Evolutionary conservation across 2,329 filamentous ascomycete species (phyloP).

Genomic region (Didymella exigua): DNA sequence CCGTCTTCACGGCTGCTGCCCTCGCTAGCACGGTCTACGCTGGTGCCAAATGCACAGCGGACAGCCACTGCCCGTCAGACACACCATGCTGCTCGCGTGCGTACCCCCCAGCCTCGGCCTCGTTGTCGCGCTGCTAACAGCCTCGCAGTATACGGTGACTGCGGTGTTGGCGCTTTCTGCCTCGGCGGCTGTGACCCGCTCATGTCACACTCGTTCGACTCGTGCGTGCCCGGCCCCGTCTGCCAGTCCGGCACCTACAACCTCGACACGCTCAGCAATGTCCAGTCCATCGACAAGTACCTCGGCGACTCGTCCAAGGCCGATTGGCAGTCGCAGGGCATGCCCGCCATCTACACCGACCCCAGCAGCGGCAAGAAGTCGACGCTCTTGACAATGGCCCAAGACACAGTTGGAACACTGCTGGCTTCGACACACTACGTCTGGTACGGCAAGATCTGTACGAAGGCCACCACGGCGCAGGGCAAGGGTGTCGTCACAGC

Average conservation of each 20-base stretch:
- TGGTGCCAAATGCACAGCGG: slow-evolving; percentile 50
- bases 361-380: slow-evolving; percentile 38
- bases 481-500: slow-evolving; percentile 92
- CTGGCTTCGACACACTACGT: slow-evolving; percentile 85
- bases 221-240: slow-evolving; percentile 82
- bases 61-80: slow-evolving; percentile 69
- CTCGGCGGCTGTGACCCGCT: slow-evolving; percentile 92
- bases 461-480: slow-evolving; percentile 80
- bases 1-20: slow-evolving; percentile 37
- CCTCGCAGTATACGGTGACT: slow-evolving; percentile 80
- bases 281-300: slow-evolving; percentile 77
- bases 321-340: slow-evolving; percentile 90
- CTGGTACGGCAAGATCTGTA: slow-evolving; percentile 95
- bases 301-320: slow-evolving; percentile 78
- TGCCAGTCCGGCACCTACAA: slow-evolving; percentile 77
- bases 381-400: slow-evolving; percentile 85
- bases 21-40: slow-evolving; percentile 35
- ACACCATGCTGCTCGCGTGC: slow-evolving; percentile 50
- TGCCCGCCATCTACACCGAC: slow-evolving; percentile 69
- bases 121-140: slow-evolving; percentile 28
- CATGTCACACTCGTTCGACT: slow-evolving; percentile 80
- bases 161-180: slow-evolving; percentile 92
- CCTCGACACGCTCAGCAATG: slow-evolving; percentile 72
- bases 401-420: slow-evolving; percentile 83
- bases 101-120: slow-evolving; percentile 17